Base-by-base conservation (phyloP, 2,329 filamentous ascomycete genomes). In the Fusarium sp. region DNA sequence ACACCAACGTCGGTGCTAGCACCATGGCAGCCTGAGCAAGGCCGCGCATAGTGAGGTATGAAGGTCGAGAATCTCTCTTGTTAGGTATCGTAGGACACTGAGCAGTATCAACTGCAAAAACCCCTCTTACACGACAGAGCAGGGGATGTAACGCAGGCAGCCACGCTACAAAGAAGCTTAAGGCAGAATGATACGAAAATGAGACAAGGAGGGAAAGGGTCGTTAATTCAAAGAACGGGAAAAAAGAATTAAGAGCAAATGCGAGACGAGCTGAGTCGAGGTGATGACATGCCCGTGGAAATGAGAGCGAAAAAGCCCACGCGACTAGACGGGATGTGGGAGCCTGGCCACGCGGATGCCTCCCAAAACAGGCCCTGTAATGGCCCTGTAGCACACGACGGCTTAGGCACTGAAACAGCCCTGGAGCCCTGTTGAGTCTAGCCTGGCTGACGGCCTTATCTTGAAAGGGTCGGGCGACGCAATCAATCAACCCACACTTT, bases 21-120 rank as follows among this genome's bases (percentile, higher is more conserved):
- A 79, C 47, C 33, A 77, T 61, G 48, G 77, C 77, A 76, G 79
- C 77, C 78, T 78, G 71, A 63, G 63, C 61, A 49, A 80, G 71
- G 76, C 79, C 74, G 67, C 78, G 78, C 79, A 80, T 80, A 38
- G 57, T 74, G 63, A 66, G 62, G 68, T 65, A 33, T 28, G 15
- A 24, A 47, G 22, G 36, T 67, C 17, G 59, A 56, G 35, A 47
- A n/a, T 36, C 35, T 64, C 28, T 47, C 39, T 28, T 35, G 33
- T 47, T 52, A 22, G 26, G 20, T 48, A 48, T 33, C n/a, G 38
- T 64, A 44, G 24, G 36, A 33, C n/a, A 35, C 48, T 24, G n/a
- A 35, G 49, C 56, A 55, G 41, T 42, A 20, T 48, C 56, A 49
- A 44, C 41, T 28, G 55, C n/a, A 36, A 49, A 63, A 56, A 41